Conservation (phyloP, 495 filamentous ascomycete genomes). For the Rostrohypoxylon terebratum region DNA sequence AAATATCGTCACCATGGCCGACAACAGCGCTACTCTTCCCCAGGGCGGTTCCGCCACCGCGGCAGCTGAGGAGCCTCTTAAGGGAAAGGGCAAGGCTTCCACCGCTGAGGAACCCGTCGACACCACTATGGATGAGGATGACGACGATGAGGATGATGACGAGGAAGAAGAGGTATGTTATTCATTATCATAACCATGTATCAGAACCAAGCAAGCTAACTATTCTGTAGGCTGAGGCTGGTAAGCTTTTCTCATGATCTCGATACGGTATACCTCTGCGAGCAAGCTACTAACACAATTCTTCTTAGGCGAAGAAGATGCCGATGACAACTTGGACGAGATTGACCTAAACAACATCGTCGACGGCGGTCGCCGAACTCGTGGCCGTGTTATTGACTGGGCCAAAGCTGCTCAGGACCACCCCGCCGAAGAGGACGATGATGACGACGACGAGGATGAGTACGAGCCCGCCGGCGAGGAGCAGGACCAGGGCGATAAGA, state of each 20-base stretch:
- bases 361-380: slow-evolving; percentile 79
- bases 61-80: slow-evolving; percentile 49
- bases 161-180: slow-evolving; percentile 72
- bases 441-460: slow-evolving; percentile 85
- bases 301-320: slow-evolving; percentile 70
- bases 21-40: slow-evolving; percentile 53
- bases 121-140: slow-evolving; percentile 75
- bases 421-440: slow-evolving; percentile 77
- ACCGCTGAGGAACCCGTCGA: slow-evolving; percentile 63
- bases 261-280: slow-evolving; percentile 25
- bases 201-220: slow-evolving; percentile 40
- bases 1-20: slow-evolving; percentile 50
- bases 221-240: slow-evolving; percentile 52
- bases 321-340: slow-evolving; percentile 86
- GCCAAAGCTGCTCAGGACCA: slow-evolving; percentile 79
- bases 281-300: slow-evolving; percentile 29
- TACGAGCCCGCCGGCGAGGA: slow-evolving; percentile 54
- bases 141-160: slow-evolving; percentile 68
- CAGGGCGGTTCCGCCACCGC: slow-evolving; percentile 48
- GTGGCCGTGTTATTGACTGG: slow-evolving; percentile 84
- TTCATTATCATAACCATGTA: slow-evolving; percentile 14
- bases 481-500: slow-evolving; percentile 54
- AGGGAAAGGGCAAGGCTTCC: slow-evolving; percentile 72
- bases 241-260: slow-evolving; percentile 49
- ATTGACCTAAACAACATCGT: slow-evolving; percentile 93